Evolutionary conservation across 768 basidiomycete genomes (phyloP), one percentile per base, ranked within the genome.

Genomic region (Boletales sp.): DNA sequence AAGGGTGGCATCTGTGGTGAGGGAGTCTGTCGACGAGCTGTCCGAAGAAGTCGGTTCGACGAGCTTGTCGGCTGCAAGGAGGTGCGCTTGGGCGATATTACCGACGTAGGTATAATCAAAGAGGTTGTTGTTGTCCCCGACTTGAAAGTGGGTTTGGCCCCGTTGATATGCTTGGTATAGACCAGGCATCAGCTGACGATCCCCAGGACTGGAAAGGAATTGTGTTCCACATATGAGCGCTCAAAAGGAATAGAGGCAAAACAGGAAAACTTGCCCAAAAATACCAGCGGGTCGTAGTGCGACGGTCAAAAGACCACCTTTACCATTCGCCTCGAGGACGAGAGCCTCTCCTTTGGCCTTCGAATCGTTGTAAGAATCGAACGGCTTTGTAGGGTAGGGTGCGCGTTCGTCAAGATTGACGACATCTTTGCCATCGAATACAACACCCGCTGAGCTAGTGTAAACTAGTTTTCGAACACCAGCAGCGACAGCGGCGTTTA

Each of bases 51-150:
- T 73, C 12, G 76, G 71, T 39, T 62, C 61, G 43, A 74, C 76
- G 38, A 99, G 82, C 63, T 84, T 89, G 74, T 97, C 94, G 18
- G 90, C 87, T 11, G 96, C 96, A 45, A 98, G 81, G 13, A 99
- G 73, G 66, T 99, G 96, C 4, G 94, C 94, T 60, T 87, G 81
- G 2, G 94, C 95, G 53, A 95, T 86, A 66, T 99, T 99, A 47
- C 84, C 92, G 59, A 98, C 92, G 63, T 97, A 97, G 6, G 94
- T 96, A 82, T 88, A 94, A 69, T 98, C 96, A 61, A 90, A 93
- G 4, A 98, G 70, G 66, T 98, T 98, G 55, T 79, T 83, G 70
- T 97, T 96, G 71, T 87, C 77, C 34, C 96, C 96, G 56, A 99
- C 84, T 69, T 97, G 94, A 76, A 91, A 89, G 57, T 90, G 84